phyloP scores from a whole-genome alignment of 345 rosid species.

The Eucalyptus decipiens region DNA sequence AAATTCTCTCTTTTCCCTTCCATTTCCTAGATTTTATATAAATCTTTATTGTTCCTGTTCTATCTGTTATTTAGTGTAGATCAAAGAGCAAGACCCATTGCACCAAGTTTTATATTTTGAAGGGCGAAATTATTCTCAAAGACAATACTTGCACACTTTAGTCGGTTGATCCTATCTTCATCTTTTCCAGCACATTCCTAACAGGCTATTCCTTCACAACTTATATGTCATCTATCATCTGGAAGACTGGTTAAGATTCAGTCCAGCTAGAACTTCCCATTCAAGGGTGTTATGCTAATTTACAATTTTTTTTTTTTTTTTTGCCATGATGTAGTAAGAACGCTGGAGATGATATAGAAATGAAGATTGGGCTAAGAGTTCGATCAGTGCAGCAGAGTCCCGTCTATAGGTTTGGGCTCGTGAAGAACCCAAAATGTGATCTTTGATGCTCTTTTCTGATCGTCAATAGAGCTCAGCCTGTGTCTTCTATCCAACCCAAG shows the following conservation, averaged over 20 bases:
- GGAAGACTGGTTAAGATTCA: not conserved
- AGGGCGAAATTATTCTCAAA: too few species aligned
- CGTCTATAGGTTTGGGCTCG: not conserved
- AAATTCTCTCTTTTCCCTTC: too few species aligned
- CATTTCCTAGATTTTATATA: too few species aligned
- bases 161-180: not conserved
- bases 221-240: not conserved
- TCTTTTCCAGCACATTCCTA: too few species aligned
- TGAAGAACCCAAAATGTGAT: not conserved
- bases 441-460: not conserved
- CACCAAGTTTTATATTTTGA: too few species aligned
- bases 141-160: not conserved
- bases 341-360: fast-evolving
- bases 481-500: not conserved
- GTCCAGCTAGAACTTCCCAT: not conserved
- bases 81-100: too few species aligned
- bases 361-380: not conserved
- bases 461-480: too few species aligned
- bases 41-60: not conserved
- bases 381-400: not conserved
- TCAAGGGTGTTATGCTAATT: not conserved
- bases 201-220: not conserved
- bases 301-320: too few species aligned
- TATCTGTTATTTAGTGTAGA: not conserved
- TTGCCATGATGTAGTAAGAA: not conserved